These are phyloP conservation scores for Rhizopogon sp. DNA, from an alignment of 768 basidiomycete species.

Conservation along the genomic window DNA sequence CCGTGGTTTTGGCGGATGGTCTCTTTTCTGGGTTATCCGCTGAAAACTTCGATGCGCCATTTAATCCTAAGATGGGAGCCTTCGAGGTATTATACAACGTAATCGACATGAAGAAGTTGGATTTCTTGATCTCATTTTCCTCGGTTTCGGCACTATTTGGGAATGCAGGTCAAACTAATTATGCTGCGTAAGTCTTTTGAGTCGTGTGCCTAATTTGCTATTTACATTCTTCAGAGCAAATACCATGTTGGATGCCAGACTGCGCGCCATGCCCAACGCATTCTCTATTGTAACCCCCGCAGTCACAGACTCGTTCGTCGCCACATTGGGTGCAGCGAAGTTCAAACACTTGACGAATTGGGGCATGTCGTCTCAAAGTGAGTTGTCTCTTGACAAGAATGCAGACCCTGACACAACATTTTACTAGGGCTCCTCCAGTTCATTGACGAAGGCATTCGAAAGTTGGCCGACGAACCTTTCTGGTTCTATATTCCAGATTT, in stretches of 20 bases:
- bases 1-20: background rate
- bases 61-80: constrained; percentile 15
- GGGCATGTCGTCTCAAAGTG: background rate
- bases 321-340: background rate
- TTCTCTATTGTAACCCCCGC: constrained; percentile 30
- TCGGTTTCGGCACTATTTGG: constrained; percentile 32
- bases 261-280: constrained; percentile 19
- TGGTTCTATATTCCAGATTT: constrained; percentile 29
- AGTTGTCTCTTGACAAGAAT: background rate
- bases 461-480: constrained; percentile 18
- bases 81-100: constrained; percentile 12
- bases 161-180: constrained; percentile 21
- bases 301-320: constrained; percentile 22
- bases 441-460: constrained; percentile 27
- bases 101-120: constrained; percentile 15
- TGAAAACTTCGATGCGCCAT: constrained; percentile 21
- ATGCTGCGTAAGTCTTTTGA: constrained; percentile 9
- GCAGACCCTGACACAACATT: background rate
- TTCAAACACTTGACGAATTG: background rate
- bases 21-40: background rate
- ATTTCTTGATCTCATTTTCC: constrained; percentile 30
- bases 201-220: background rate
- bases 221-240: background rate
- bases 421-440: constrained; percentile 22
- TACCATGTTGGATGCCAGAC: background rate